Evolutionary conservation across 73 alveolate genomes (phyloP), one percentile per base, ranked within the genome.

Genomic region (Uronychia setigera): DNA sequence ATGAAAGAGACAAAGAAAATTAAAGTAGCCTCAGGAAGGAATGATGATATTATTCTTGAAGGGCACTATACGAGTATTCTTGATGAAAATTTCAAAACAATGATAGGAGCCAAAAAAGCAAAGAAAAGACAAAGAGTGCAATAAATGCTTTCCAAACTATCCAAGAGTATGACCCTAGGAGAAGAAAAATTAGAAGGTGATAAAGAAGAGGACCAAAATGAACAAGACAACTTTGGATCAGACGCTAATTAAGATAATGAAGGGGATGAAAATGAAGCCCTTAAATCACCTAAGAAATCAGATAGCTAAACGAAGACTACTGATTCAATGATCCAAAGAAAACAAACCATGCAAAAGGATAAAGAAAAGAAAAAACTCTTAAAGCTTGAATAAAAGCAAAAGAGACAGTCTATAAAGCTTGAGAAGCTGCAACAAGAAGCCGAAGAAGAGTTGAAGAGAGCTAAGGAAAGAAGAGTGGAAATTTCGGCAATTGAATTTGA

Each of bases 401-500:
- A 9, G 35, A 32, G 9, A 34, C 28, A 9, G 26, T 30, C 31
- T 32, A 13, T 78, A 1, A 78, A 78, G 26, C 1, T 13, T 32
- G 35, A 78, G 79, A 35, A 35, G 79, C 34, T 1, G 77, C 29
- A 31, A 74, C 26, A 5, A 5, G 58, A 27, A 32, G 46, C 31
- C 13, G 79, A 80, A 29, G 77, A 34, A 27, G 87, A 80, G 75
- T 35, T 32, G 11, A 58, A 35, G 35, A 46, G 31, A 58, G 67
- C 67, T 5, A 46, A 46, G 67, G 67, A 46, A 19, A 80, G 32
- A 74, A 35, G 87, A 80, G 87, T 80, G 27, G 34, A 27, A 26
- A 80, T 80, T 35, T 28, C 29, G 28, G 87, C 77, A 0, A 80
- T 80, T 59, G 88, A 81, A 76, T 81, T 81, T 31, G 88, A 81